Percentiles rank a stretch among this genome's conserved stretches.
phyloP scores from a whole-genome alignment of 1,139 yeast genomes.

The Blastobotrys malaysiensis region DNA sequence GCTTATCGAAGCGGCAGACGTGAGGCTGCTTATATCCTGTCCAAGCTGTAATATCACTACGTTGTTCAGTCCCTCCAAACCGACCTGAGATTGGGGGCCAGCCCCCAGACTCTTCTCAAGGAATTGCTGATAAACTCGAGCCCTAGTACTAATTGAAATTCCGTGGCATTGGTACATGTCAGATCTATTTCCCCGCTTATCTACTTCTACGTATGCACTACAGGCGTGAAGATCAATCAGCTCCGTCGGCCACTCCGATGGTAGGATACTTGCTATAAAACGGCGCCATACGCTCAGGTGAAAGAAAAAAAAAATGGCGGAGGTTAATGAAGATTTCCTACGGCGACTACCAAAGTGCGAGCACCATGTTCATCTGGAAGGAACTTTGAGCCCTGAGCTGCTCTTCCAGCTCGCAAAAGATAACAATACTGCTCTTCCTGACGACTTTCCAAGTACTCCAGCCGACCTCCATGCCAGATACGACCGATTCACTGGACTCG shows the following conservation, averaged over 20 bases:
- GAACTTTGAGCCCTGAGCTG: slow-evolving; percentile 68
- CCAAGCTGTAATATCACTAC: slow-evolving; percentile 6
- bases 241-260: slow-evolving; percentile 1
- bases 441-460: slow-evolving; percentile 48
- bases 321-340: slow-evolving; percentile 38
- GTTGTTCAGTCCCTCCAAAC: too few species aligned
- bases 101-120: too few species aligned
- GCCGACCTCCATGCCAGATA: slow-evolving; percentile 55
- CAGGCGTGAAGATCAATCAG: not conserved
- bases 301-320: slow-evolving; percentile 3
- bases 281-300: not conserved
- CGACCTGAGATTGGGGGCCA: too few species aligned
- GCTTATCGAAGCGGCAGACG: slow-evolving; percentile 74
- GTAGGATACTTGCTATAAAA: not conserved
- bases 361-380: slow-evolving; percentile 77
- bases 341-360: slow-evolving; percentile 74
- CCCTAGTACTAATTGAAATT: too few species aligned
- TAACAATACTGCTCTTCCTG: slow-evolving; percentile 53
- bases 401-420: slow-evolving; percentile 60
- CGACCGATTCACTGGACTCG: slow-evolving; percentile 55
- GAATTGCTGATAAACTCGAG: too few species aligned
- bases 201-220: too few species aligned
- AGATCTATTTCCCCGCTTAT: not conserved
- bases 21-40: slow-evolving; percentile 45
- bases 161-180: not conserved